A percentile compares a stretch with the other conserved stretches of the same genome.
These are phyloP conservation scores for Cytospora mali DNA, from an alignment of 2,329 filamentous ascomycete genomes.

Conservation along the genomic window DNA sequence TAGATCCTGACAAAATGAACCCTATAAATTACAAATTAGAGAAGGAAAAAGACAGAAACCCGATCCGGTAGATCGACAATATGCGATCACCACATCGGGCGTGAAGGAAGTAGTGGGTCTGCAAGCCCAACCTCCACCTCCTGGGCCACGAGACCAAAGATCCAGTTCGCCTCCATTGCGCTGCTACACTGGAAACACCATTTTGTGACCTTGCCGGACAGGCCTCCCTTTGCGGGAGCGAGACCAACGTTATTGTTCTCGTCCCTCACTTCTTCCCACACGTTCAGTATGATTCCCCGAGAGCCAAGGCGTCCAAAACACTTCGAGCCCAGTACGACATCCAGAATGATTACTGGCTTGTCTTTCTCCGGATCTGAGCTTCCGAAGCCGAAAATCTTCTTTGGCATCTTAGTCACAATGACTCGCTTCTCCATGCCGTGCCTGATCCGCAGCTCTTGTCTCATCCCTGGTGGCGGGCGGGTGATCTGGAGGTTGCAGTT, in stretches of 20 bases:
- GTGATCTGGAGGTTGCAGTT: slow-evolving; percentile 82
- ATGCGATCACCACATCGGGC: not conserved
- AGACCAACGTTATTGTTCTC: slow-evolving; percentile 58
- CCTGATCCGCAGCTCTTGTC: slow-evolving; percentile 60
- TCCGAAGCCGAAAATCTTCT: slow-evolving; percentile 43
- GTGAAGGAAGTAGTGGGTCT: not conserved
- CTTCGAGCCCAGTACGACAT: slow-evolving; percentile 81
- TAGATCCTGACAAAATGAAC: slow-evolving; percentile 7
- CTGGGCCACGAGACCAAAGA: slow-evolving; percentile 58
- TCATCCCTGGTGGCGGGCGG: slow-evolving; percentile 66
- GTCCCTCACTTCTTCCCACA: slow-evolving; percentile 78
- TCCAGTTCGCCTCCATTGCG: slow-evolving; percentile 56
- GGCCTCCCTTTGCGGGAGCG: slow-evolving; percentile 53
- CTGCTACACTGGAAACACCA: slow-evolving; percentile 66
- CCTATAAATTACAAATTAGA: slow-evolving; percentile 14
- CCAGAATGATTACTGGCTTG: slow-evolving; percentile 67
- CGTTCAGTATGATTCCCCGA: slow-evolving; percentile 84
- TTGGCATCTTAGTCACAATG: slow-evolving; percentile 72
- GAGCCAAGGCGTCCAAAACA: slow-evolving; percentile 84
- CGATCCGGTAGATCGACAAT: not conserved
- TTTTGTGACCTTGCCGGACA: slow-evolving; percentile 60
- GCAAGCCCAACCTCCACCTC: slow-evolving; percentile 48
- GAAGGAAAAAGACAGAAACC: slow-evolving; percentile 20
- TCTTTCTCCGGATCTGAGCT: slow-evolving; percentile 47
- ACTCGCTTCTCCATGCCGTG: slow-evolving; percentile 82